Evolutionary conservation across 805 yeast species (phyloP).

Genomic region (Candida silvatica): DNA sequence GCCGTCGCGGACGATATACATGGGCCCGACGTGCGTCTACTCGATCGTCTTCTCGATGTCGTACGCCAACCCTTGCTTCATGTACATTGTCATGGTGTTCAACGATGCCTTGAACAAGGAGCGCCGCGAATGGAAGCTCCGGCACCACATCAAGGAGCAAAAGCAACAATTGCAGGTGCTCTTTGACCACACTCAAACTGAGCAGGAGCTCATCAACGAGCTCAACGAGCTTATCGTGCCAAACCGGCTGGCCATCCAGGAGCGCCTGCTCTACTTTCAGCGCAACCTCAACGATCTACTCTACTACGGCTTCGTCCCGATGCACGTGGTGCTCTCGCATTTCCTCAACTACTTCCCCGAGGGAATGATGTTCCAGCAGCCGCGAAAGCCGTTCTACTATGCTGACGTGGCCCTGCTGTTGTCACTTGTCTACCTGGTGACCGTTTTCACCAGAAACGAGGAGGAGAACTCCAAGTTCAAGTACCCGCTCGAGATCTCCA

Average conservation of each 20-base stretch:
- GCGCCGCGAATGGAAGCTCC: constrained; percentile 4
- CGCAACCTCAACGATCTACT: constrained; percentile 5
- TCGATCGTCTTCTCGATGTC: background rate
- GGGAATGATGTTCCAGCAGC: constrained; percentile 4
- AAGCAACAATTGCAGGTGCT: background rate
- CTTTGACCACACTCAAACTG: background rate
- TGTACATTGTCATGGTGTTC: background rate
- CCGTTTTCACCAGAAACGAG: constrained; percentile 4
- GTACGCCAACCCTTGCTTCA: background rate
- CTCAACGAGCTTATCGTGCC: constrained; percentile 3
- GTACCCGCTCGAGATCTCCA: background rate
- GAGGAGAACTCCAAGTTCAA: background rate
- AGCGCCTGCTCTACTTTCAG: constrained; percentile 7
- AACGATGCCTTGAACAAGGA: constrained; percentile 2
- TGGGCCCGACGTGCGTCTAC: background rate
- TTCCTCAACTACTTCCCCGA: constrained; percentile 5
- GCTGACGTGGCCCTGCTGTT: constrained; percentile 7
- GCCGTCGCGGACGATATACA: constrained; percentile 1
- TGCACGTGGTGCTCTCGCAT: constrained; percentile 5
- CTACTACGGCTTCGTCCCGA: constrained; percentile 6
- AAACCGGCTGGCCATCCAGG: constrained; percentile 5
- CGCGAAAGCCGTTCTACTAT: constrained; percentile 6
- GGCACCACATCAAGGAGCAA: background rate
- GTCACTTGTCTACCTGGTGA: constrained; percentile 6
- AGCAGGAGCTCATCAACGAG: background rate